Evolutionary conservation across 441 rosid species (phyloP).

Genomic region (Erodium moschatum): DNA sequence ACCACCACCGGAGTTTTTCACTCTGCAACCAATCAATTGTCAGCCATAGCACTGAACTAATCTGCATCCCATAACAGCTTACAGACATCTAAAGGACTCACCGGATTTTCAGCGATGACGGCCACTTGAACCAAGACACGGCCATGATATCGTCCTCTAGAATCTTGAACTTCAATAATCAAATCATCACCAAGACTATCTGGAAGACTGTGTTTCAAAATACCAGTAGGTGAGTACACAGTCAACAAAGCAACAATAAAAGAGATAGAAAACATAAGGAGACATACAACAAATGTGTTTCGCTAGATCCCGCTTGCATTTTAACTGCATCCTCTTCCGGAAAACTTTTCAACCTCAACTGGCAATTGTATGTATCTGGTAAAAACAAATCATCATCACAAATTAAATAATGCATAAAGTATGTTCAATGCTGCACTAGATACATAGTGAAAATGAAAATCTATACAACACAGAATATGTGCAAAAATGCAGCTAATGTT

Average conservation of each 20-base stretch:
- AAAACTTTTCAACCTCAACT: constrained; percentile 68
- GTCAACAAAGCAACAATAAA: constrained; percentile 15
- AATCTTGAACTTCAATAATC: constrained; percentile 75
- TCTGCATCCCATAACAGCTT: constrained; percentile 10
- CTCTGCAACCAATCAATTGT: constrained; percentile 49
- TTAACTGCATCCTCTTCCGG: constrained; percentile 60
- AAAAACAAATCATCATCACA: constrained; percentile 4
- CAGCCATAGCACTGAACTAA: constrained; percentile 18
- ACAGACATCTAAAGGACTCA: constrained; percentile 26
- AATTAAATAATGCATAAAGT: neutral
- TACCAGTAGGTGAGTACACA: constrained; percentile 23
- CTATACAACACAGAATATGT: neutral
- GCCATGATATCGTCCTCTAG: constrained; percentile 74
- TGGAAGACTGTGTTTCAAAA: constrained; percentile 71
- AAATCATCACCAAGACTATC: constrained; percentile 90
- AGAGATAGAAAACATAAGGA: constrained; percentile 9
- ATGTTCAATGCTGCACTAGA: neutral
- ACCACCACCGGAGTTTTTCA: constrained; percentile 94
- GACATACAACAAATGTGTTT: constrained; percentile 84
- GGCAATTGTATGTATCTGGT: constrained; percentile 71
- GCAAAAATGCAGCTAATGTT: neutral
- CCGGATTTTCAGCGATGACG: constrained; percentile 66
- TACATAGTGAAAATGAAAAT: neutral
- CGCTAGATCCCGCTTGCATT: constrained; percentile 95
- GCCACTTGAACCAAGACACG: constrained; percentile 93